A percentile compares a stretch with the other conserved stretches of the same genome.
These are phyloP conservation scores for Umbelopsis isabellina DNA, from an alignment of 192 early-diverging fungal species.

Conservation along the genomic window DNA sequence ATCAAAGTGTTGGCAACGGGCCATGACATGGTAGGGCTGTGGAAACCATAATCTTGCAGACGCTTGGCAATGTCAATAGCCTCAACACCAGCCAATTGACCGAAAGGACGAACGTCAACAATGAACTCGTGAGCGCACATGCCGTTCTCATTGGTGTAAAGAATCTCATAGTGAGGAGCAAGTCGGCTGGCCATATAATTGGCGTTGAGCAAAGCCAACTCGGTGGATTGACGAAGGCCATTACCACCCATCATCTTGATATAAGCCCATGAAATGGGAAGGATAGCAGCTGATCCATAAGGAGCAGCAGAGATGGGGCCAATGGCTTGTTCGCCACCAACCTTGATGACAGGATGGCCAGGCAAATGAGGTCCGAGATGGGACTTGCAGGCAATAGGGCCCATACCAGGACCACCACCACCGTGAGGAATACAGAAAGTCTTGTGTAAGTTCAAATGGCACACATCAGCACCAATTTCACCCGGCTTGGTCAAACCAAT, in stretches of 20 bases:
- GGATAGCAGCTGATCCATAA: constrained; percentile 92
- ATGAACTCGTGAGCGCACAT: constrained; percentile 99
- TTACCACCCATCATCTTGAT: constrained; percentile 97
- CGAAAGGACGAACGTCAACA: constrained; percentile 93
- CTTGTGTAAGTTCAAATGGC: constrained; percentile 99
- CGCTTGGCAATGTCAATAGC: constrained; percentile 99
- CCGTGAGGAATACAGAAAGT: constrained; percentile 99
- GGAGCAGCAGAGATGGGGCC: constrained; percentile 97
- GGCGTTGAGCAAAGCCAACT: constrained; percentile 93
- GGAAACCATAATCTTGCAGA: constrained; percentile 98
- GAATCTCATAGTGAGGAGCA: constrained; percentile 87
- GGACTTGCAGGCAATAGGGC: constrained; percentile 88
- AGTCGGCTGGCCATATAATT: constrained; percentile 98
- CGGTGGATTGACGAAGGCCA: constrained; percentile 85
- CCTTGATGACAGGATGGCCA: constrained; percentile 82
- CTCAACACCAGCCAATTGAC: constrained; percentile 73
- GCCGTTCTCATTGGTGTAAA: constrained; percentile 92
- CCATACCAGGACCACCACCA: constrained; percentile 98
- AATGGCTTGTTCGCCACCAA: constrained; percentile 76
- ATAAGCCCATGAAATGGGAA: constrained; percentile 99
- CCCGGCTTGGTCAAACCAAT: constrained; percentile 84
- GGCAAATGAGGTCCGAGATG: constrained; percentile 93
- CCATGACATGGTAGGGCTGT: constrained; percentile 99
- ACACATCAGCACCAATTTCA: constrained; percentile 98
- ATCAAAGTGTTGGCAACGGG: constrained; percentile 98